A percentile compares a stretch with the other conserved stretches of the same genome.
Conservation (phyloP, 257 asterid species). For the Salvia hispanica region DNA sequence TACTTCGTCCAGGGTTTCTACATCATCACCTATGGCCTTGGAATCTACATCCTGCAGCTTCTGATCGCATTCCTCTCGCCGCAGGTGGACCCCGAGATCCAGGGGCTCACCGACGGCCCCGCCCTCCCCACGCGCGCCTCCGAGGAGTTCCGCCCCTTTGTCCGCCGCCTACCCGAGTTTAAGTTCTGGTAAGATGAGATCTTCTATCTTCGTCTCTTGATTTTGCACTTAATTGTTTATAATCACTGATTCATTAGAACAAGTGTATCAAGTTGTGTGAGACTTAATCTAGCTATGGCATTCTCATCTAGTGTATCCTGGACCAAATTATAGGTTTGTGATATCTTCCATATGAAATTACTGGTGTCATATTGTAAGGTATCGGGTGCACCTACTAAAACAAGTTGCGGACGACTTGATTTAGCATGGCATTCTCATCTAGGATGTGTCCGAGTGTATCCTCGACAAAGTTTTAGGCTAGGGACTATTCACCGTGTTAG, state of each 20-base stretch:
- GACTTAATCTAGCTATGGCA: background rate
- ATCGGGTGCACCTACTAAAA: background rate
- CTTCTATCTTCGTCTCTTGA: slow-evolving; percentile 5
- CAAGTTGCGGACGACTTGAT: slow-evolving; percentile 2
- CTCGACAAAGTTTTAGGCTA: slow-evolving; percentile 11
- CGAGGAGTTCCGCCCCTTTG: slow-evolving; percentile 99
- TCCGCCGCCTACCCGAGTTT: slow-evolving; percentile 96
- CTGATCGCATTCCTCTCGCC: slow-evolving; percentile 92
- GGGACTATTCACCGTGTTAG: background rate
- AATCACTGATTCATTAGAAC: slow-evolving; percentile 4
- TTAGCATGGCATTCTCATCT: slow-evolving; percentile 5
- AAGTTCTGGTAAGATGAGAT: slow-evolving; percentile 75
- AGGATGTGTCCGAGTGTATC: slow-evolving; percentile 18
- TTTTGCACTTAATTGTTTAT: slow-evolving; percentile 7
- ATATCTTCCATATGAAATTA: background rate
- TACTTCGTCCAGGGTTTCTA: slow-evolving; percentile 80
- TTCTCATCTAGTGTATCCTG: slow-evolving; percentile 17
- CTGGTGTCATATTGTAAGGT: background rate
- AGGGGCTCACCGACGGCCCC: slow-evolving; percentile 61
- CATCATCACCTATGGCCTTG: slow-evolving; percentile 86
- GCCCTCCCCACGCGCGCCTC: slow-evolving; percentile 86
- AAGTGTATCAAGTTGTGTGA: background rate
- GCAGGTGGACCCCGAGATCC: slow-evolving; percentile 97
- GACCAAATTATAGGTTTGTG: background rate
- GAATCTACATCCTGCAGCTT: slow-evolving; percentile 87